Base-by-base conservation (phyloP, 2,329 filamentous ascomycete genomes). In the Microcyclosporella mali region DNA sequence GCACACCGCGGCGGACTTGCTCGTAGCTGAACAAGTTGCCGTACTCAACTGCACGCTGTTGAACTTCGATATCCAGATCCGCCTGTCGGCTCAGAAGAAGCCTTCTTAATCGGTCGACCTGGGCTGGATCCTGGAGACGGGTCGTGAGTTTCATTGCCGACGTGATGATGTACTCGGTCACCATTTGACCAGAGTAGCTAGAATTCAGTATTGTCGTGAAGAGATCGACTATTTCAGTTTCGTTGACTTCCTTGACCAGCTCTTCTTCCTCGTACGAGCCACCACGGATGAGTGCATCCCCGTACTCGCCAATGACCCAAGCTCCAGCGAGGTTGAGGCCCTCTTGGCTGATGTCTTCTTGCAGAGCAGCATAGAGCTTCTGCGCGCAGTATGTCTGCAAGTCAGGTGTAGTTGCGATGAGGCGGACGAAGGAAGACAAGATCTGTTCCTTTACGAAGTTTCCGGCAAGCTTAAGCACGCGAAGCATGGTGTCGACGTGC, bases 401-500 rank as follows among this genome's bases (percentile, higher is more conserved):
- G 56, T 98, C 92, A 0, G 89, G 83, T 0, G 88, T 94, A 0
- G 90, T 97, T 11, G 92, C 92, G 51, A 98, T 90, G 2, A 98
- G 78, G 37, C 94, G 85, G 47, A 98, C 85, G 61, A 98, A 97
- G 0, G 92, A 97, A 0, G 92, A 95, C 45, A 98, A 69, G 47
- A 98, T 98, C 56, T 94, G 92, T 64, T 98, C 92, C 66, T 95
- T 97, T 55, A 98, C 89, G 59, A 92, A 95, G 67, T 94, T 95
- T 35, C 92, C 92, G 40, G 92, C 92, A 52, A 98, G 74, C 45
- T 89, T 95, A 56, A 98, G 69, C 17, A 98, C 88, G 16, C 94
- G 80, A 41, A 98, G 73, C 83, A 98, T 95, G 2, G 94, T 98
- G 61, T 98, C 92, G 55, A 97, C 84, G 63, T 98, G 92, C 92